Evolutionary conservation across 1,284 basidiomycete genomes (phyloP), one percentile per base, ranked within the genome.

Genomic region (Sanguinoderma infundibulare): DNA sequence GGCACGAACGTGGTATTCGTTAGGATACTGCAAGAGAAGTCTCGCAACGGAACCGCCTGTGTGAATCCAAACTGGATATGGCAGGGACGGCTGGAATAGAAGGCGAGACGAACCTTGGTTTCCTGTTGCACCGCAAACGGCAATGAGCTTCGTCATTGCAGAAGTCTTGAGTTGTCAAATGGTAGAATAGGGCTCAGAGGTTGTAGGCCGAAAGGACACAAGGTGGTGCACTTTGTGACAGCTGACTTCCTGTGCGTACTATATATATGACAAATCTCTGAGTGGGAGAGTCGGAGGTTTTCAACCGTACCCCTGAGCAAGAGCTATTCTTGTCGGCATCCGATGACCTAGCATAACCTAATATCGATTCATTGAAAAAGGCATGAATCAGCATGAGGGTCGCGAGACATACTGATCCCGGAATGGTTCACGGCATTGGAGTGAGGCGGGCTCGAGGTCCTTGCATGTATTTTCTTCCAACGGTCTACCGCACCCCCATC

Each of bases 61-160:
- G 35, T n/a, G 26, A 15, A 7, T 5, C 32, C 46, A 30, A 14
- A 10, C 24, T 12, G 10, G 10, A 9, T 17, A n/a, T 20, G 10
- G 42, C 8, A n/a, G 26, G 17, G 20, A 35, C 15, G 32, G 17
- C n/a, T n/a, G n/a, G 1, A 22, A 20, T n/a, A 17, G 5, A n/a
- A 24, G 3, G 28, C n/a, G 22, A 14, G 35, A 34, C 55, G 32
- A 15, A 62, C 69, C 67, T 59, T 68, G 69, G 40, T 70, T 70
- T 5, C 69, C 69, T 1, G 69, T 70, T 4, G 69, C 69, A 7
- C 67, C 69, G 40, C 60, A 66, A 14, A 70, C 63, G 10, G 69
- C 69, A 40, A 70, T 64, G 15, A 64, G 61, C 36, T 59, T 65
- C 3, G 63, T 17, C 68, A 69, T 69, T 15, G 26, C 20, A 28